Evolutionary conservation across 2,329 filamentous ascomycete species (phyloP).

Genomic region (Myriosclerotinia curreyana): DNA sequence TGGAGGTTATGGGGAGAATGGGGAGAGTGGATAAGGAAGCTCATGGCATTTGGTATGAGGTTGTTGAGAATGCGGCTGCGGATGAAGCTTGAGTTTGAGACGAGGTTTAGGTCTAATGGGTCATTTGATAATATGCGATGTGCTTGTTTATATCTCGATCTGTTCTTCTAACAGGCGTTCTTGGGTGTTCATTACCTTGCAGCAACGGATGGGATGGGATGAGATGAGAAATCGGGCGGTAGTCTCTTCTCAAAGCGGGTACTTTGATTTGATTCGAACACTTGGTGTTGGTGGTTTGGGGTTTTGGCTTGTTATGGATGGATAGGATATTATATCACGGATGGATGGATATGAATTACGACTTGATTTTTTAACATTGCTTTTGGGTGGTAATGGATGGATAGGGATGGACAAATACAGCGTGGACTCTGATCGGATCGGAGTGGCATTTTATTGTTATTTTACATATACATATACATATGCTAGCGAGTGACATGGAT

Average conservation of each 20-base stretch:
- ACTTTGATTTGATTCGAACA: slow-evolving; percentile 7
- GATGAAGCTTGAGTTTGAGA: background rate
- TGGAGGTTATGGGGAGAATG: slow-evolving; percentile 64
- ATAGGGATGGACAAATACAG: background rate
- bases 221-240: background rate
- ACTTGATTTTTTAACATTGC: background rate
- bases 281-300: slow-evolving; percentile 6
- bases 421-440: background rate
- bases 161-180: slow-evolving; percentile 5
- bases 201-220: background rate
- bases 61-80: slow-evolving; percentile 26
- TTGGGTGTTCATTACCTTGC: background rate
- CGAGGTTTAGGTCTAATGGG: background rate
- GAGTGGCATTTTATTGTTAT: background rate
- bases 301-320: background rate
- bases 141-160: background rate
- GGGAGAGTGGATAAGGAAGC: slow-evolving; percentile 65
- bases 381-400: slow-evolving; percentile 1
- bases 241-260: background rate
- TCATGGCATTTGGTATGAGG: slow-evolving; percentile 69
- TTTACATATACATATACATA: background rate
- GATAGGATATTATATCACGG: slow-evolving; percentile 16
- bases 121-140: background rate
- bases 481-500: background rate
- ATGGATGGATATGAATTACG: slow-evolving; percentile 13